Evolutionary conservation across 768 basidiomycete species (phyloP).

Genomic region (Baorangia bicolor): DNA sequence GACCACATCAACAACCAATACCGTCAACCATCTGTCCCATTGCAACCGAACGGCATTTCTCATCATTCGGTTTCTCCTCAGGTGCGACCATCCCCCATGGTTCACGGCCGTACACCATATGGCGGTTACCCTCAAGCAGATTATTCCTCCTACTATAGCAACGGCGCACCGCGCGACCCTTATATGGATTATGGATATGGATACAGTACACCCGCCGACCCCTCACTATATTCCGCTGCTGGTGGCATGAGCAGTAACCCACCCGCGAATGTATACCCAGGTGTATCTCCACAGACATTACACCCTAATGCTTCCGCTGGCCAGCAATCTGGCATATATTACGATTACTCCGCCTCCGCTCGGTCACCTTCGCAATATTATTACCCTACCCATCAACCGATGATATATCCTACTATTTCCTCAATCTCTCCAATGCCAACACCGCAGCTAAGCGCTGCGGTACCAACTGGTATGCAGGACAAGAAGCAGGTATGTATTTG

Average conservation of each 20-base stretch:
- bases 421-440: constrained; percentile 54
- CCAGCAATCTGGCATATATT: constrained; percentile 56
- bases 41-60: constrained; percentile 30
- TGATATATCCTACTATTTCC: constrained; percentile 56
- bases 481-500: constrained; percentile 57
- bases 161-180: constrained; percentile 47
- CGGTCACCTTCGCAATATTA: constrained; percentile 60
- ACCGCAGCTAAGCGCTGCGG: constrained; percentile 44
- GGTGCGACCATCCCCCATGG: constrained; percentile 43
- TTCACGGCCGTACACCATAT: constrained; percentile 48
- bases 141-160: constrained; percentile 58
- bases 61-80: constrained; percentile 36
- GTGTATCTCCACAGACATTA: constrained; percentile 40
- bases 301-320: constrained; percentile 43
- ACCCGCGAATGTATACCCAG: constrained; percentile 49
- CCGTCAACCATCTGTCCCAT: constrained; percentile 36
- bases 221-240: constrained; percentile 48
- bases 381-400: constrained; percentile 54
- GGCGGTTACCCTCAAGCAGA: constrained; percentile 53
- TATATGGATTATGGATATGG: constrained; percentile 58
- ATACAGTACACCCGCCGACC: constrained; percentile 51
- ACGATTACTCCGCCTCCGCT: constrained; percentile 51
- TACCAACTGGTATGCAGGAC: constrained; percentile 42
- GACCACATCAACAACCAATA: constrained; percentile 42
- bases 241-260: constrained; percentile 45